Conservation (phyloP, 345 rosid species). For the Populus alba region DNA sequence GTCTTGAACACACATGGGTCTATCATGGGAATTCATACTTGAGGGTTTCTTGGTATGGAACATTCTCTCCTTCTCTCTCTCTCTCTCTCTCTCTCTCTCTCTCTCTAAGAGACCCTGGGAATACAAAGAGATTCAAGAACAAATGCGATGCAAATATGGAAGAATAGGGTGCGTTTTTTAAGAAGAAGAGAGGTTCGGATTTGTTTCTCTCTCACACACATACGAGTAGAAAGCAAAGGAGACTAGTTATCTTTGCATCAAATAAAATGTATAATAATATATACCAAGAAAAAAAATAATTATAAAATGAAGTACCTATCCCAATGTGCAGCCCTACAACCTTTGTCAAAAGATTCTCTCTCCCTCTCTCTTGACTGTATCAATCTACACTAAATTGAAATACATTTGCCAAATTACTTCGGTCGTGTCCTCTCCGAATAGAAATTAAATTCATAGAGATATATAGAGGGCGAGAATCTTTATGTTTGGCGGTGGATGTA, state of each 20-base stretch:
- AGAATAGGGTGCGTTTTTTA: conserved; percentile 90
- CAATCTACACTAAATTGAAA: background rate
- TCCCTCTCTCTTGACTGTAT: conserved; percentile 1
- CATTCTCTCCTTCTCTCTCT: conserved; percentile 48
- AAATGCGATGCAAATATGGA: conserved; percentile 84
- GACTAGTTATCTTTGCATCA: conserved; percentile 21
- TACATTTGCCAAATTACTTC: background rate
- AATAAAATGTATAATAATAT: conserved; percentile 5
- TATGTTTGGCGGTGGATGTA: background rate
- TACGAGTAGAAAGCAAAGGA: conserved; percentile 15
- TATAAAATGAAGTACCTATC: conserved; percentile 11
- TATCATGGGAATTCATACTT: conserved; percentile 85
- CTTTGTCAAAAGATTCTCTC: conserved; percentile 27
- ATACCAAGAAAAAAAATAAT: background rate
- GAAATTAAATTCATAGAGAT: background rate
- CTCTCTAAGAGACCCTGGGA: conserved; percentile 19
- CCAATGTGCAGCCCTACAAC: conserved; percentile 11
- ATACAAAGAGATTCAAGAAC: conserved; percentile 66
- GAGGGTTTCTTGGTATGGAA: conserved; percentile 95
- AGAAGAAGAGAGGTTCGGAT: conserved; percentile 32
- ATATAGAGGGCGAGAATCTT: background rate
- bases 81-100: background rate
- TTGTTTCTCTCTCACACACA: conserved; percentile 12
- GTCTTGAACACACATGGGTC: conserved; percentile 96
- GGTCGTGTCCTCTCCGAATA: background rate